A percentile compares a stretch with the other conserved stretches of the same genome.
phyloP scores from a whole-genome alignment of 768 basidiomycete genomes.

The Mycena indigotica region DNA sequence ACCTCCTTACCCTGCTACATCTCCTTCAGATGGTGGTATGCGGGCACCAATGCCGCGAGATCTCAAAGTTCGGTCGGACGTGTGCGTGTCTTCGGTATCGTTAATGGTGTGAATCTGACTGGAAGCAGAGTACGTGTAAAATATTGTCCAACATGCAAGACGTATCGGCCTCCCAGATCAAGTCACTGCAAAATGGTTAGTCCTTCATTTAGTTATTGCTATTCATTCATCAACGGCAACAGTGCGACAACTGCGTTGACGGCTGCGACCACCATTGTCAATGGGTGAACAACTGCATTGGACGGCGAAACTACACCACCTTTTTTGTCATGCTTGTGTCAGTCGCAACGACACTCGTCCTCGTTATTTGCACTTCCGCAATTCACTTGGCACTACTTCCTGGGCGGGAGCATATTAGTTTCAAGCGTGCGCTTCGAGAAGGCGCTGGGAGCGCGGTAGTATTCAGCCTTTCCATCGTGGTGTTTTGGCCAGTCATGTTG shows the following conservation, averaged over 20 bases:
- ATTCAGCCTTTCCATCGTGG: conserved; percentile 68
- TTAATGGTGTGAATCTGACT: conserved; percentile 5
- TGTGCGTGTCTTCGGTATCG: conserved; percentile 50
- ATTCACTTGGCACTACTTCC: conserved; percentile 77
- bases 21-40: conserved; percentile 62
- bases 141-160: conserved; percentile 91
- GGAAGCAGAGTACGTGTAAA: conserved; percentile 78
- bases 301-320: conserved; percentile 91
- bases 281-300: conserved; percentile 95
- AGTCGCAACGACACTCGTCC: conserved; percentile 71
- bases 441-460: conserved; percentile 81
- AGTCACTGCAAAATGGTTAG: conserved; percentile 94
- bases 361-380: conserved; percentile 82
- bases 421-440: conserved; percentile 48
- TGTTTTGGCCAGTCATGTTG: conserved; percentile 84
- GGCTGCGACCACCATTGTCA: conserved; percentile 91
- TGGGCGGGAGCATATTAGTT: conserved; percentile 45
- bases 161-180: conserved; percentile 89
- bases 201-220: conserved; percentile 5
- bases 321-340: conserved; percentile 85
- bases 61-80: conserved; percentile 73
- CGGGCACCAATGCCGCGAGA: conserved; percentile 78
- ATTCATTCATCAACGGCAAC: conserved; percentile 3
- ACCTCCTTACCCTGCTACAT: conserved; percentile 71
- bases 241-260: conserved; percentile 98